Evolutionary conservation across 2,329 filamentous ascomycete genomes (phyloP).

Genomic region (Diaporthe citri): DNA sequence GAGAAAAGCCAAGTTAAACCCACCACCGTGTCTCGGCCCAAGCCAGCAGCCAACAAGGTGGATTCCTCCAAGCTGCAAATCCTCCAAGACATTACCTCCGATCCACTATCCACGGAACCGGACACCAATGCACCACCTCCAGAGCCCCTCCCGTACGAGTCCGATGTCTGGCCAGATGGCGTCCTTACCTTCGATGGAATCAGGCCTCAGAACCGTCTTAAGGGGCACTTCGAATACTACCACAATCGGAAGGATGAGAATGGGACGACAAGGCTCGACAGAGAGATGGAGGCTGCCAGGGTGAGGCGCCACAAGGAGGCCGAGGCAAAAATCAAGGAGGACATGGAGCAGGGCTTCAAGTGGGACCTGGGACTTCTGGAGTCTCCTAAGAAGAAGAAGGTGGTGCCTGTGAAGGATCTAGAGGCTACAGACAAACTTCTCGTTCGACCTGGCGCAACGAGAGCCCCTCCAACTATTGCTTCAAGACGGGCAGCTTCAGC

Average conservation of each 20-base stretch:
- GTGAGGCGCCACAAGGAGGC: slow-evolving; percentile 66
- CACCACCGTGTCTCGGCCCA: slow-evolving; percentile 70
- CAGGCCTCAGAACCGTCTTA: slow-evolving; percentile 70
- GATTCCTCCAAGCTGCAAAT: slow-evolving; percentile 72
- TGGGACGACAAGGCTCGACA: slow-evolving; percentile 73
- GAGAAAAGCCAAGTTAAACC: slow-evolving; percentile 73
- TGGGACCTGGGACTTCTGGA: slow-evolving; percentile 51
- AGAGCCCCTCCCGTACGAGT: slow-evolving; percentile 73
- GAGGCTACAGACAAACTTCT: slow-evolving; percentile 41
- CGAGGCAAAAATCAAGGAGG: slow-evolving; percentile 76
- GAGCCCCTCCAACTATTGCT: slow-evolving; percentile 62
- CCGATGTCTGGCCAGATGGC: slow-evolving; percentile 74
- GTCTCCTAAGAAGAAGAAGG: slow-evolving; percentile 57
- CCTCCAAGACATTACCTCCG: slow-evolving; percentile 63
- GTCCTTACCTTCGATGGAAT: slow-evolving; percentile 69
- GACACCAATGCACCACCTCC: slow-evolving; percentile 38
- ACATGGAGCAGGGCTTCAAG: slow-evolving; percentile 67
- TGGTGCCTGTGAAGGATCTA: slow-evolving; percentile 45
- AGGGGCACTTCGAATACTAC: slow-evolving; percentile 72
- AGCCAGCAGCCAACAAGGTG: slow-evolving; percentile 65
- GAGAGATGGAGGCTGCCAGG: slow-evolving; percentile 68
- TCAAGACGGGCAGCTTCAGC: slow-evolving; percentile 68
- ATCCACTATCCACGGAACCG: slow-evolving; percentile 61
- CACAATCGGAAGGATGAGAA: slow-evolving; percentile 75
- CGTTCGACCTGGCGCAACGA: slow-evolving; percentile 30